phyloP scores from a whole-genome alignment of 1,284 basidiomycete species.

The Athelia psychrophila region DNA sequence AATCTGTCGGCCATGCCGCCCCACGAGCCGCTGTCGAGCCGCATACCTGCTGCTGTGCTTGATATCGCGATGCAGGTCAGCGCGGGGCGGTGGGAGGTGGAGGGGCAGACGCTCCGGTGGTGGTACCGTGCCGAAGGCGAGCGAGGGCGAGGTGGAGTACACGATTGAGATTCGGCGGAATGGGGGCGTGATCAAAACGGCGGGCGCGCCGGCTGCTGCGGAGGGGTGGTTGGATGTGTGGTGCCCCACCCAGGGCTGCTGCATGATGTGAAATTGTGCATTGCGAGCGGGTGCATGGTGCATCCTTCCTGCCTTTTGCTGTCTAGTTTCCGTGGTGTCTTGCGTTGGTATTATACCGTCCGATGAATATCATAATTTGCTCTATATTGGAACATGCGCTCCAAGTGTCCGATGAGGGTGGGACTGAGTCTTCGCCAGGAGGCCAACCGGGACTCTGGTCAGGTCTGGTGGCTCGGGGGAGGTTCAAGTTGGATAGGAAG shows the following conservation, averaged over 20 bases:
- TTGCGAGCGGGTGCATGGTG: not conserved
- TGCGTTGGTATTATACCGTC: too few relatives aligned
- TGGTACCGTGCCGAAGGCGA: constrained; percentile 70
- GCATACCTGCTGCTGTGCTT: constrained; percentile 26
- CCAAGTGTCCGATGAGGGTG: too few relatives aligned
- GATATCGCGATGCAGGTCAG: constrained; percentile 54
- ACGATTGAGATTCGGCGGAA: constrained; percentile 63
- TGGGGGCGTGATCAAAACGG: constrained; percentile 55
- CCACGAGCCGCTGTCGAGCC: constrained; percentile 4
- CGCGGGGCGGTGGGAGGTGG: constrained; percentile 64
- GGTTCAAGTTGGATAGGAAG: too few relatives aligned
- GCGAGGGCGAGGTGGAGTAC: constrained; percentile 48
- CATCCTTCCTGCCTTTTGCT: not conserved
- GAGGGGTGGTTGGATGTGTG: not conserved
- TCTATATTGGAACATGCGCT: too few relatives aligned
- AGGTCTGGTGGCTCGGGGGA: too few relatives aligned
- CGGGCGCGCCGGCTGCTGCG: not conserved
- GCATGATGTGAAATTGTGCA: not conserved
- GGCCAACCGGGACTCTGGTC: too few relatives aligned
- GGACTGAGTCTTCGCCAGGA: too few relatives aligned
- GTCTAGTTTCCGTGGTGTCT: too few relatives aligned
- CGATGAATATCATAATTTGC: not conserved
- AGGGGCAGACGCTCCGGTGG: constrained; percentile 80
- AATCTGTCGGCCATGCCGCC: constrained; percentile 15
- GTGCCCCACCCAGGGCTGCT: constrained; percentile 1